Conservation (phyloP, 192 early-diverging fungal genomes). For the Coemansia sp. region DNA sequence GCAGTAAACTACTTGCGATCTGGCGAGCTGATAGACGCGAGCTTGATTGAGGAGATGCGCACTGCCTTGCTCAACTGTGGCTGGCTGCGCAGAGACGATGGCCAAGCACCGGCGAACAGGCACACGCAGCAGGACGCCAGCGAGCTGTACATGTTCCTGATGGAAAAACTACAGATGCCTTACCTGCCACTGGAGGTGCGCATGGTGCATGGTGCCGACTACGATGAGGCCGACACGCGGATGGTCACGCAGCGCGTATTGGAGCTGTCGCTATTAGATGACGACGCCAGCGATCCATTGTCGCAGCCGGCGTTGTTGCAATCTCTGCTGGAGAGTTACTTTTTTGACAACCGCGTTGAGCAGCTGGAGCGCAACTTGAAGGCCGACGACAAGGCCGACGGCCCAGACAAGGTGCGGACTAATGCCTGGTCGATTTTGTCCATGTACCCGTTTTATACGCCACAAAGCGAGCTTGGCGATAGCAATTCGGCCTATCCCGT, state of each 20-base stretch:
- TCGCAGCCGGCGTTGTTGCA: slow-evolving; percentile 50
- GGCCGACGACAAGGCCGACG: not conserved
- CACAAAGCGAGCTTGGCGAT: slow-evolving; percentile 64
- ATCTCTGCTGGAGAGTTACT: slow-evolving; percentile 56
- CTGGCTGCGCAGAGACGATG: slow-evolving; percentile 36
- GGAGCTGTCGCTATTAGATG: slow-evolving; percentile 51
- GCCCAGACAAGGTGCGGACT: slow-evolving; percentile 50
- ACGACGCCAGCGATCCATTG: not conserved
- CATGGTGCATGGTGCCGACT: slow-evolving; percentile 66
- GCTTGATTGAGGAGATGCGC: slow-evolving; percentile 56
- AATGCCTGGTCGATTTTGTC: slow-evolving; percentile 71
- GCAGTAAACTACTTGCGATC: slow-evolving; percentile 61
- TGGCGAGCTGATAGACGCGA: slow-evolving; percentile 57
- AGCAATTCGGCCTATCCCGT: slow-evolving; percentile 56
- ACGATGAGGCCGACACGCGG: slow-evolving; percentile 63
- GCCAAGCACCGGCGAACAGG: not conserved
- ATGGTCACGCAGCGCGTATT: slow-evolving; percentile 66
- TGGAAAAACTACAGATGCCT: slow-evolving; percentile 62
- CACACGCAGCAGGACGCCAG: slow-evolving; percentile 64
- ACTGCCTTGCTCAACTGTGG: slow-evolving; percentile 52
- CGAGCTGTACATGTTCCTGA: slow-evolving; percentile 69
- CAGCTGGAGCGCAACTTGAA: slow-evolving; percentile 37
- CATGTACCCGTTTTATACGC: slow-evolving; percentile 68
- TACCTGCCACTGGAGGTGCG: slow-evolving; percentile 65
- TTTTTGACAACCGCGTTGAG: slow-evolving; percentile 61